Conservation (phyloP, 2,329 filamentous ascomycete genomes). For the Aspergillus sp. region DNA sequence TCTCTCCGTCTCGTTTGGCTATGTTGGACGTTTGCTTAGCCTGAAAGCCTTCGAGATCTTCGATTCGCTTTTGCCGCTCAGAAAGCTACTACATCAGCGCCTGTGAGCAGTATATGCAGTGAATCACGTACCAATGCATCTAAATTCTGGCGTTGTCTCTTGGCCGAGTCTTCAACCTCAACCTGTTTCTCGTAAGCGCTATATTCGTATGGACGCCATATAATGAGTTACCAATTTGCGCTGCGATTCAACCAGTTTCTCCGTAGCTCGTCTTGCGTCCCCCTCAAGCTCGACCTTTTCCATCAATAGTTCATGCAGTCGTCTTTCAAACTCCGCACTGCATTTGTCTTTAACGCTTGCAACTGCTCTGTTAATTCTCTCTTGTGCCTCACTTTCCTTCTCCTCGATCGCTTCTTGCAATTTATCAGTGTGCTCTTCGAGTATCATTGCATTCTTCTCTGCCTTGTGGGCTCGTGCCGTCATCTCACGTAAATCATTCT, state of each 20-base stretch:
- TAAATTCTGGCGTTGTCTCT: conserved; percentile 13
- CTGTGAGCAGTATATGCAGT: too few species aligned
- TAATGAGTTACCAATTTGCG: conserved; percentile 24
- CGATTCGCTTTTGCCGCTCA: conserved; percentile 21
- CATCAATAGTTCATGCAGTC: conserved; percentile 24
- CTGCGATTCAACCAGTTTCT: conserved; percentile 22
- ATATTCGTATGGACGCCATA: too few species aligned
- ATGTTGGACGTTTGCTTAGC: conserved; percentile 15
- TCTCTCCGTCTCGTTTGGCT: conserved; percentile 17
- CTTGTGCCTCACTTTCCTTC: conserved; percentile 27
- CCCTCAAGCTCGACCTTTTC: conserved; percentile 28
- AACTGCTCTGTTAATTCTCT: conserved; percentile 34
- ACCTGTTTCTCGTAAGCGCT: conserved; percentile 21
- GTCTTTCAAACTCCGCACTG: conserved; percentile 30
- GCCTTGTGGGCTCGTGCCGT: conserved; percentile 15
- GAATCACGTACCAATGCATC: conserved; percentile 21
- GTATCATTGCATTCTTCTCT: conserved; percentile 15
- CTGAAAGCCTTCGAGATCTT: conserved; percentile 15
- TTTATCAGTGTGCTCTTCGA: conserved; percentile 23
- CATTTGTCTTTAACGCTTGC: conserved; percentile 27
- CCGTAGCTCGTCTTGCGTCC: conserved; percentile 13
- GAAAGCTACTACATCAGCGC: conserved; percentile 23
- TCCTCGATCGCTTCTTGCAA: conserved; percentile 22
- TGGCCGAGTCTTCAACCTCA: conserved; percentile 16
- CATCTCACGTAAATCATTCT: conserved; percentile 21